Base-by-base conservation (phyloP, 192 early-diverging fungal species). In the Coemansia sp. region DNA sequence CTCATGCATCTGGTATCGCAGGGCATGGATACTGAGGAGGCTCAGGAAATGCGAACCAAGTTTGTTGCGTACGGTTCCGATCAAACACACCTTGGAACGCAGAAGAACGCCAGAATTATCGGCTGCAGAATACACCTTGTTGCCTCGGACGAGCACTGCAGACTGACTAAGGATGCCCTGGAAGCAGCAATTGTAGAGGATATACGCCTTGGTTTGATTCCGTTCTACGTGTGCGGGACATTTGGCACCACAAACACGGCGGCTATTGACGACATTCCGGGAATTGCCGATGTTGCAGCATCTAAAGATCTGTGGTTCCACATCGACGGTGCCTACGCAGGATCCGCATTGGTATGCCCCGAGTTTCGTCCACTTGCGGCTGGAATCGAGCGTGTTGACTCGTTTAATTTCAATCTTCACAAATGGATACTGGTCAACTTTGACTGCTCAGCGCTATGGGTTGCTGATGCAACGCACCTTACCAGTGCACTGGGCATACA, bases 271-370 rank as follows among this genome's bases (percentile, higher is more conserved):
- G 71, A 81, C 41, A 31, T 87, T 52, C 48, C 53, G 0, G 85
- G 74, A 55, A 81, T 87, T 23, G 82, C 62, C 22, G 52, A 67
- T 6, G 81, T 79, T 2, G 55, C 65, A 44, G 57, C 67, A 59
- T 23, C 37, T 5, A 27, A 73, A 28, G 40, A 60, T 13, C 44
- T 85, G 15, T 86, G 85, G 85, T 30, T 78, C 22, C 83, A 86
- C 52, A 65, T 86, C 10, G 85, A 86, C 53, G 83, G 80, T 9
- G 84, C 85, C 3, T 82, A 81, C 57, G 84, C 82, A 14, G 85
- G 85, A 15, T 45, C 76, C 10, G 84, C 85, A 0, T 53, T 80
- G 14, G 64, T 77, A 7, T 85, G 83, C 55, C 75, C 78, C 20
- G 85, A 86, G 55, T 83, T 71, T 61, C 66, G 70, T 10, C 57